Evolutionary conservation across 768 basidiomycete genomes (phyloP), one percentile per base, ranked within the genome.

Genomic region (Rhizopogon roseolus): DNA sequence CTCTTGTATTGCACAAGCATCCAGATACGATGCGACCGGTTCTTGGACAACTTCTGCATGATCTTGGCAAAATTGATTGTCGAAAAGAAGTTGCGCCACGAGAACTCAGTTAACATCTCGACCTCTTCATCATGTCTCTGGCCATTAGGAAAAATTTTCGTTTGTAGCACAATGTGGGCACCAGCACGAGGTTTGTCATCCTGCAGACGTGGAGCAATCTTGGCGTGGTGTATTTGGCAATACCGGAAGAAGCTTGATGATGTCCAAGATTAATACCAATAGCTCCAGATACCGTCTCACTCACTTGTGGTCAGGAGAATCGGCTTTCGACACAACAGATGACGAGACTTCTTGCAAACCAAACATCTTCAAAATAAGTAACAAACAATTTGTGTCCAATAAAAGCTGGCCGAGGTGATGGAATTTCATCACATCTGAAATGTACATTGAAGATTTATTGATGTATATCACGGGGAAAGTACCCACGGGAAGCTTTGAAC

Each of bases 1-100:
- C 93, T 95, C 76, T 98, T 99, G 76, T 98, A 98, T 64, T 97
- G 94, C 7, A 95, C 92, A 49, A 99, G 78, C 82, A 98, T 90
- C 76, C 90, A 87, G 54, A 98, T 97, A 22, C 97, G 81, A 69
- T 98, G 93, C 2, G 91, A 91, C 37, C 94, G 85, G 59, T 89
- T 87, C 70, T 99, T 99, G 2, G 94, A 94, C 57, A 99, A 68
- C 70, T 98, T 98, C 67, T 99, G 96, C 85, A 99, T 88, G 58
- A 99, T 90, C 69, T 93, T 95, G 8, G 95, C 89, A 66, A 98
- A 97, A 67, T 98, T 99, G 71, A 98, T 96, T 19, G 89, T 86
- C 28, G 92, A 84, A 72, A 98, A 98, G 71, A 99, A 98, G 70
- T 98, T 98, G 46, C 97, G 74, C 93, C 96, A 98, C 4, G 93